Percentiles rank a stretch among this genome's conserved stretches.
These are phyloP conservation scores for Russula abietina DNA, from an alignment of 768 basidiomycete species.

Conservation along the genomic window DNA sequence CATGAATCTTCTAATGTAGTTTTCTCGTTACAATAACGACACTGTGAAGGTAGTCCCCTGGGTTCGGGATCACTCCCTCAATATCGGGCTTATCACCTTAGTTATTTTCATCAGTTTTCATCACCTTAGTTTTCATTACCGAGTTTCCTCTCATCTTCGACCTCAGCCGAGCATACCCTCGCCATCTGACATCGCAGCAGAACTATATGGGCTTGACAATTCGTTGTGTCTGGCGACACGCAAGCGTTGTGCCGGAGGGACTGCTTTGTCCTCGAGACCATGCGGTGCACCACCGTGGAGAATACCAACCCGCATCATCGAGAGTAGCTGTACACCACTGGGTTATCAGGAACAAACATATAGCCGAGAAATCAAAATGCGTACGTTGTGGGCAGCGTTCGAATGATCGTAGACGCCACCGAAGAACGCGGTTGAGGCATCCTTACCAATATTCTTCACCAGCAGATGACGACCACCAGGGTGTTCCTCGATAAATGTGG, in stretches of 20 bases:
- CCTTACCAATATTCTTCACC: slow-evolving; percentile 80
- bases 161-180: slow-evolving; percentile 34
- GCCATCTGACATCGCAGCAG: slow-evolving; percentile 33
- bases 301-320: slow-evolving; percentile 57
- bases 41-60: background rate
- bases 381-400: slow-evolving; percentile 79
- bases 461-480: slow-evolving; percentile 86
- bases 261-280: slow-evolving; percentile 41
- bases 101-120: too few species aligned
- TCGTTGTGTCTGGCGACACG: slow-evolving; percentile 38
- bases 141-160: background rate
- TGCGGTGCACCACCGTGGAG: slow-evolving; percentile 50
- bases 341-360: background rate
- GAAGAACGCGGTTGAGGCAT: slow-evolving; percentile 91
- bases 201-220: slow-evolving; percentile 32
- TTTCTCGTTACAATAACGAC: background rate
- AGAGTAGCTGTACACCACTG: slow-evolving; percentile 38
- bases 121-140: background rate
- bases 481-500: slow-evolving; percentile 81
- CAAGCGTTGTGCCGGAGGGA: slow-evolving; percentile 47
- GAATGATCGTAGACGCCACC: slow-evolving; percentile 88
- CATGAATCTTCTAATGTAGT: background rate
- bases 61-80: background rate
- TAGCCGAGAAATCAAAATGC: slow-evolving; percentile 26
- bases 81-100: background rate